Percentiles rank a stretch among this genome's conserved stretches.
Conservation (phyloP, 2,329 filamentous ascomycete genomes). For the Meredithiella fracta region DNA sequence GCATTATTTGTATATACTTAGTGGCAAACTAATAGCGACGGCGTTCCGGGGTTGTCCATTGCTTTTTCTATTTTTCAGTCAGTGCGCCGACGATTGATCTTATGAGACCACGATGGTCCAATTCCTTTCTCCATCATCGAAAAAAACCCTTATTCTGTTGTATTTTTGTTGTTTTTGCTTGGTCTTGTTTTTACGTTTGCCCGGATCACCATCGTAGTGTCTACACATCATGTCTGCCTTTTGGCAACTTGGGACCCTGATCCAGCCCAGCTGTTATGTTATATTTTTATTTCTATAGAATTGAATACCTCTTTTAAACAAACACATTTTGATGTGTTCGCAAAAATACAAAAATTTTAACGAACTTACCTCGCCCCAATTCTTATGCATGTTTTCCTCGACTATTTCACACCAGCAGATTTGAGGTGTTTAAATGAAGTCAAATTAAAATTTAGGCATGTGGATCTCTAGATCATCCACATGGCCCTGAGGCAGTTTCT, state of each 20-base stretch:
- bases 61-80: constrained; percentile 3
- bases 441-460: too few species aligned
- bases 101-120: not conserved
- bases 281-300: constrained; percentile 13
- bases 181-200: constrained; percentile 9
- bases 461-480: too few species aligned
- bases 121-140: not conserved
- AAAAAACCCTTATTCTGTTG: not conserved
- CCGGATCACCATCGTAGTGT: constrained; percentile 13
- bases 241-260: constrained; percentile 12
- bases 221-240: constrained; percentile 13
- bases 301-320: not conserved
- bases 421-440: not conserved
- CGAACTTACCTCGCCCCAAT: not conserved
- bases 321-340: constrained; percentile 7
- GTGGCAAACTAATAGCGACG: constrained; percentile 12
- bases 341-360: constrained; percentile 10
- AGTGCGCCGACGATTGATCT: not conserved
- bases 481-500: too few species aligned
- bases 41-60: constrained; percentile 11
- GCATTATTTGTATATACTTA: constrained; percentile 9
- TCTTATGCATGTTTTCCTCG: not conserved
- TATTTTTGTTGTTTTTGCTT: not conserved
- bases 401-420: not conserved
- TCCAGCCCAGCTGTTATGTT: constrained; percentile 12